Evolutionary conservation across 345 rosid species (phyloP).

Genomic region (Boechera stricta): DNA sequence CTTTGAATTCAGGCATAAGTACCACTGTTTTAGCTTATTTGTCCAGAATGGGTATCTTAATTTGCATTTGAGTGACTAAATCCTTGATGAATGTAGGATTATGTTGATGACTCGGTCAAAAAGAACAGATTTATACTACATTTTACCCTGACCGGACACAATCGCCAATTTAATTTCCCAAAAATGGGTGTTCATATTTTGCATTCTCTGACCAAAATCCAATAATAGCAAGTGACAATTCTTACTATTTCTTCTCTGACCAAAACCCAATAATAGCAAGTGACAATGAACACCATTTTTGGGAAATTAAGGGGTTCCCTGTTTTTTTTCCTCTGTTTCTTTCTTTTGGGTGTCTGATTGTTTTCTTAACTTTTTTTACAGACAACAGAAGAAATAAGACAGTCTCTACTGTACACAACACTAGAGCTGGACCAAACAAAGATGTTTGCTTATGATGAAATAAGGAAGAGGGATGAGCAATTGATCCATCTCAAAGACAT

Average conservation of each 20-base stretch:
- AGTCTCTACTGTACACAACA: conserved; percentile 66
- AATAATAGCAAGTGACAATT: background rate
- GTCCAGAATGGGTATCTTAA: background rate
- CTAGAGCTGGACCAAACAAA: conserved; percentile 87
- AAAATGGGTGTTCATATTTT: background rate
- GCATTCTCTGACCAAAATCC: background rate
- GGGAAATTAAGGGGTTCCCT: background rate
- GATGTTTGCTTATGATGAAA: conserved; percentile 72
- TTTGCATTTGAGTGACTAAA: background rate
- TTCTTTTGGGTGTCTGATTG: conserved; percentile 1
- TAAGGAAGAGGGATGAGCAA: conserved; percentile 78
- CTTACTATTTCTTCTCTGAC: background rate
- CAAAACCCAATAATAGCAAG: background rate
- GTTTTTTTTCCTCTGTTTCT: conserved; percentile 32
- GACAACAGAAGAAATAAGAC: conserved; percentile 80
- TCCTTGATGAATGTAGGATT: background rate
- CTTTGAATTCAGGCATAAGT: background rate
- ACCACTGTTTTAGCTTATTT: background rate
- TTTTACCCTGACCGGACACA: too few species aligned
- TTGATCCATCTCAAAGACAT: conserved; percentile 62
- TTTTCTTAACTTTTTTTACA: conserved; percentile 38
- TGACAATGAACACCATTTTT: background rate
- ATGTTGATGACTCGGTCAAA: background rate
- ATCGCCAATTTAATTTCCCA: too few species aligned
- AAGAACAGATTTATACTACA: too few species aligned